These are phyloP conservation scores for Wickerhamiella musiphila DNA, from an alignment of 805 yeast species.

Conservation along the genomic window DNA sequence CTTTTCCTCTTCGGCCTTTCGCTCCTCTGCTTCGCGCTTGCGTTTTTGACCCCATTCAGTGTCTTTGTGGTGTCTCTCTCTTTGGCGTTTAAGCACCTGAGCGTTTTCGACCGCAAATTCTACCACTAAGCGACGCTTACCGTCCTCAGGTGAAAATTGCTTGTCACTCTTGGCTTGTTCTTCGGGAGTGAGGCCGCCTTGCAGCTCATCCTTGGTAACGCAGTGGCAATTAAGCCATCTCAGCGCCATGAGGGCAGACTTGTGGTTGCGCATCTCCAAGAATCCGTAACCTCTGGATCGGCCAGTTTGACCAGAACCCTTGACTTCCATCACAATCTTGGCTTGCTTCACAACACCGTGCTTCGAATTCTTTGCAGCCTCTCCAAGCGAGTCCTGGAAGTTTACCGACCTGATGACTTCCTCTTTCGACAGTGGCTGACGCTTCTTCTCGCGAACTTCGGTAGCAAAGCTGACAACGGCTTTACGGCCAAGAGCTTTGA, in stretches of 20 bases:
- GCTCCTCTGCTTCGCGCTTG: conserved; percentile 15
- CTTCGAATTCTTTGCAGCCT: conserved; percentile 43
- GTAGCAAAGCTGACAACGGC: conserved; percentile 90
- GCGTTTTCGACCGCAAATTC: conserved; percentile 96
- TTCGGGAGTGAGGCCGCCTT: background rate
- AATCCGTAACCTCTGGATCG: conserved; percentile 96
- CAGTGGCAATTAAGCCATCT: conserved; percentile 94
- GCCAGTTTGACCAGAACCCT: conserved; percentile 73
- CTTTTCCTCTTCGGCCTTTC: conserved; percentile 7
- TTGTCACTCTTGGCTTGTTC: too few relatives aligned
- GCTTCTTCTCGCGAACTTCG: conserved; percentile 53
- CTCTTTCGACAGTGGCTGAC: conserved; percentile 81
- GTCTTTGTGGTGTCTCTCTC: conserved; percentile 28
- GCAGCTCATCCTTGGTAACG: conserved; percentile 52
- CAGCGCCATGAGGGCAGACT: conserved; percentile 82
- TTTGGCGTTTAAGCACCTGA: conserved; percentile 78
- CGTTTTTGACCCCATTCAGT: conserved; percentile 13
- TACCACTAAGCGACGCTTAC: conserved; percentile 61
- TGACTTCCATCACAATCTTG: conserved; percentile 81
- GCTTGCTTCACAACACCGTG: conserved; percentile 88
- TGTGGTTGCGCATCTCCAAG: conserved; percentile 82
- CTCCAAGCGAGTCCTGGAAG: conserved; percentile 34
- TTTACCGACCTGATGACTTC: conserved; percentile 67
- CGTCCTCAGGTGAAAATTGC: too few relatives aligned
- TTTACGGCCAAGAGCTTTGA: conserved; percentile 83